Evolutionary conservation across 495 filamentous ascomycete genomes (phyloP).

Genomic region (Penicillium roqueforti): DNA sequence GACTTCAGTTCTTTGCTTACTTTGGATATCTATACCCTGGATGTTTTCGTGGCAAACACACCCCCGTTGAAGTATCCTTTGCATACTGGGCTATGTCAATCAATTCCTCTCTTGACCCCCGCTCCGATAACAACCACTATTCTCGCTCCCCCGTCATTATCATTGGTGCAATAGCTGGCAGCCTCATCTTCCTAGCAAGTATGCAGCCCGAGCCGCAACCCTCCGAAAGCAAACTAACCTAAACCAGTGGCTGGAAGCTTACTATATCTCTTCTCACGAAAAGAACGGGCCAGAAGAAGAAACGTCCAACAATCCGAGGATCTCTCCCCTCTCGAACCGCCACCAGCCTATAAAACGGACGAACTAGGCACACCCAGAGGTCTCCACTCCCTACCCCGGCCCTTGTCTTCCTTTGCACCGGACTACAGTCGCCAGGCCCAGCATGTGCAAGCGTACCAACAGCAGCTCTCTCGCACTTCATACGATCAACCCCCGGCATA

Average conservation of each 20-base stretch:
- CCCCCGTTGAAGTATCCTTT: background rate
- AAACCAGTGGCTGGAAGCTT: conserved; percentile 22
- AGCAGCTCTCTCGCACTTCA: conserved; percentile 19
- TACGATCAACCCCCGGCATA: conserved; percentile 20
- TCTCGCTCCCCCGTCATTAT: conserved; percentile 2
- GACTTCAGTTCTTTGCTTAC: background rate
- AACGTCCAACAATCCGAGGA: conserved; percentile 11
- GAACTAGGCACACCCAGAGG: conserved; percentile 9
- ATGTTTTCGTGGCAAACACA: background rate
- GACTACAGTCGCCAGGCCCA: conserved; percentile 20
- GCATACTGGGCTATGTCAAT: background rate
- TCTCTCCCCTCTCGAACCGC: conserved; percentile 8
- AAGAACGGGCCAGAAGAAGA: conserved; percentile 27
- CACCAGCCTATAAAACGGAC: conserved; percentile 19
- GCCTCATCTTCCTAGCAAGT: conserved; percentile 20
- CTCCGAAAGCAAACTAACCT: conserved; percentile 1
- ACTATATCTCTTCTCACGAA: conserved; percentile 24
- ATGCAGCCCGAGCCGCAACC: conserved; percentile 5
- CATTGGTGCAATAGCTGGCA: conserved; percentile 14
- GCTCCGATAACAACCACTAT: conserved; percentile 9
- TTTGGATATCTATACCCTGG: background rate
- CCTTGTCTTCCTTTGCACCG: conserved; percentile 30
- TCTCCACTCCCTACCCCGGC: conserved; percentile 23
- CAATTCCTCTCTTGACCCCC: conserved; percentile 3
- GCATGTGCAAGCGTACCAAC: conserved; percentile 3